Evolutionary conservation across 495 filamentous ascomycete genomes (phyloP).

Genomic region (Penicillium malachiteum): DNA sequence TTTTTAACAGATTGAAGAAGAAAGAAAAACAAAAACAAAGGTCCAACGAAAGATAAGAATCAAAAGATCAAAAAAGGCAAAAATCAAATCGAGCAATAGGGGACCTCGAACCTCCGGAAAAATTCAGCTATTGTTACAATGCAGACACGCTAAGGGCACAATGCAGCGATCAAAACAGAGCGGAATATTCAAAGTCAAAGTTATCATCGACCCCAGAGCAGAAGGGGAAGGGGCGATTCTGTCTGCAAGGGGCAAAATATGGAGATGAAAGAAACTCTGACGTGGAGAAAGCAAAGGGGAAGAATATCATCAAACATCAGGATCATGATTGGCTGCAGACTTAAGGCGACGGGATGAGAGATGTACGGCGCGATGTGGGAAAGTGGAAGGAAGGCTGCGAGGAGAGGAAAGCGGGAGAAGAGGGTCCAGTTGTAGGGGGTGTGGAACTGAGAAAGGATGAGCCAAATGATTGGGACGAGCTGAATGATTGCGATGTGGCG

Average conservation of each 20-base stretch:
- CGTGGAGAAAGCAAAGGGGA: constrained; percentile 10
- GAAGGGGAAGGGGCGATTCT: constrained; percentile 10
- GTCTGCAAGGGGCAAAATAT: constrained; percentile 19
- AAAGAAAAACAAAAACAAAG: constrained; percentile 12
- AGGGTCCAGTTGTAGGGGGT: constrained; percentile 38
- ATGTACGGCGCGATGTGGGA: constrained; percentile 32
- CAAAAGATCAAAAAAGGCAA: constrained; percentile 14
- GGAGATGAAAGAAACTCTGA: background rate
- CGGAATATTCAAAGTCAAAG: background rate
- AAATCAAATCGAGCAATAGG: constrained; percentile 13
- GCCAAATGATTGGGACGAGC: constrained; percentile 17
- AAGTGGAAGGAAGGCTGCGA: constrained; percentile 31
- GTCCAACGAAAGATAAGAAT: constrained; percentile 15
- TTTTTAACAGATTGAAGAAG: constrained; percentile 14
- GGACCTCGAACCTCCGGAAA: constrained; percentile 9
- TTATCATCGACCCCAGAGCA: background rate
- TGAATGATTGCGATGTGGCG: constrained; percentile 23
- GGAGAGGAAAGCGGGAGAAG: constrained; percentile 38
- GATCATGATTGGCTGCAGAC: constrained; percentile 4
- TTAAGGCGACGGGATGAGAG: constrained; percentile 33
- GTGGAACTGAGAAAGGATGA: constrained; percentile 34
- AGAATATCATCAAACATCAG: constrained; percentile 21
- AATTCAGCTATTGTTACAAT: constrained; percentile 29
- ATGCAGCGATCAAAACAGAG: constrained; percentile 10
- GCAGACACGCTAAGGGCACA: constrained; percentile 28